Percentiles rank a stretch among this genome's conserved stretches.
Conservation (phyloP, 176 grass and related monocot species). For the maize (Zea mays) region DNA sequence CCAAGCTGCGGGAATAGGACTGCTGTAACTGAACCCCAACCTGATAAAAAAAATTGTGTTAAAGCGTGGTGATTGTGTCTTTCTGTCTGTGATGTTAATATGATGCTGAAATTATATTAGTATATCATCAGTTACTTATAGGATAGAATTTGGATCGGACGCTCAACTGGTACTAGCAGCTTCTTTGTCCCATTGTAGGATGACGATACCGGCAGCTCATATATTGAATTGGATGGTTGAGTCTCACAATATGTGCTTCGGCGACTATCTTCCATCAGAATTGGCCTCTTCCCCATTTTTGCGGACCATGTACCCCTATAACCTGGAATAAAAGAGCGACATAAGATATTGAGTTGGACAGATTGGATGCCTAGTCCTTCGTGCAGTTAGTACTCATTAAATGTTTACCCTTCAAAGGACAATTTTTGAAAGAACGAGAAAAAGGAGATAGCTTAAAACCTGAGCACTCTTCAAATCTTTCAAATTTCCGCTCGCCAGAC, state of each 20-base stretch:
- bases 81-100: slow-evolving; percentile 14
- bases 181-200: slow-evolving; percentile 63
- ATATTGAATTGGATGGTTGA: slow-evolving; percentile 49
- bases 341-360: background rate
- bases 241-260: slow-evolving; percentile 71
- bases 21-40: slow-evolving; percentile 70
- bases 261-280: slow-evolving; percentile 67
- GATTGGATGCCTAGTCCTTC: background rate
- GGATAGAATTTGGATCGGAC: slow-evolving; percentile 12
- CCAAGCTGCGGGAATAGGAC: slow-evolving; percentile 68
- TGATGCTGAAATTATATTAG: slow-evolving; percentile 6
- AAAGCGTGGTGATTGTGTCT: slow-evolving; percentile 18
- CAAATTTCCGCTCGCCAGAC: slow-evolving; percentile 47
- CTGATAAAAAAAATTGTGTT: slow-evolving; percentile 51
- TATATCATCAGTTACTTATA: slow-evolving; percentile 11
- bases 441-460: slow-evolving; percentile 47
- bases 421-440: background rate
- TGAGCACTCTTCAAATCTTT: slow-evolving; percentile 68
- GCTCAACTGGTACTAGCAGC: slow-evolving; percentile 77
- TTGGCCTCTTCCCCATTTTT: slow-evolving; percentile 60
- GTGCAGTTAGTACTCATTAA: background rate
- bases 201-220: slow-evolving; percentile 53
- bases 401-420: slow-evolving; percentile 18
- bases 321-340: slow-evolving; percentile 42
- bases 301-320: slow-evolving; percentile 44